Evolutionary conservation across 2,329 filamentous ascomycete species (phyloP).

Genomic region (Monilinia polystroma): DNA sequence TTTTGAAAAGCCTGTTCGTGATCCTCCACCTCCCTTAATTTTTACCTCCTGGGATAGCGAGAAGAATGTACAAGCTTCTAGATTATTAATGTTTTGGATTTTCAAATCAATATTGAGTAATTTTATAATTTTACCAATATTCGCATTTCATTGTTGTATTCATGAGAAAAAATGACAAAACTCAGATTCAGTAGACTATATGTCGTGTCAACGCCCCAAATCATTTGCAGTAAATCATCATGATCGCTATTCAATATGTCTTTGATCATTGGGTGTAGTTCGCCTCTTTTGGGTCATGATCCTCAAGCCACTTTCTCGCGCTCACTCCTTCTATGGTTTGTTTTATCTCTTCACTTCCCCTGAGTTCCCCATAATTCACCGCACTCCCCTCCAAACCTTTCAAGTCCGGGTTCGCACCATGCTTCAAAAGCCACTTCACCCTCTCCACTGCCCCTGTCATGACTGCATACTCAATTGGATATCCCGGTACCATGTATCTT

Average conservation of each 20-base stretch:
- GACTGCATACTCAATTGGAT: conserved; percentile 5
- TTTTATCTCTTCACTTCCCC: conserved; percentile 8
- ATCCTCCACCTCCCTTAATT: too few relatives aligned
- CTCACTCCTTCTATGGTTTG: neutral
- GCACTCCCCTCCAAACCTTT: neutral
- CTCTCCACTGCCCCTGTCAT: conserved; percentile 8
- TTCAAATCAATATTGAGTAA: too few relatives aligned
- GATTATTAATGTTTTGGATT: too few relatives aligned
- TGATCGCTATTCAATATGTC: neutral
- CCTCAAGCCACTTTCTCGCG: neutral
- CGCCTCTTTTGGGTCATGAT: neutral
- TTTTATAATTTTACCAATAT: too few relatives aligned
- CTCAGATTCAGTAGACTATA: neutral
- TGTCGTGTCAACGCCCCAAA: neutral
- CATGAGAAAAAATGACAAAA: neutral
- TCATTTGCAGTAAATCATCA: neutral
- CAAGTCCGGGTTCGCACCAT: conserved; percentile 7
- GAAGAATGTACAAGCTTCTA: too few relatives aligned
- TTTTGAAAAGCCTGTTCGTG: too few relatives aligned
- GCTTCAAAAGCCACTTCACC: conserved; percentile 23
- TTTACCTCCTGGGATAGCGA: too few relatives aligned
- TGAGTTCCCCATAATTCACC: neutral
- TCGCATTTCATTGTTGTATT: too few relatives aligned
- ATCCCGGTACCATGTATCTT: neutral
- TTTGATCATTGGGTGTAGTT: neutral